These are phyloP conservation scores for Neurospora hispaniola DNA, from an alignment of 495 filamentous ascomycete genomes.

Conservation along the genomic window DNA sequence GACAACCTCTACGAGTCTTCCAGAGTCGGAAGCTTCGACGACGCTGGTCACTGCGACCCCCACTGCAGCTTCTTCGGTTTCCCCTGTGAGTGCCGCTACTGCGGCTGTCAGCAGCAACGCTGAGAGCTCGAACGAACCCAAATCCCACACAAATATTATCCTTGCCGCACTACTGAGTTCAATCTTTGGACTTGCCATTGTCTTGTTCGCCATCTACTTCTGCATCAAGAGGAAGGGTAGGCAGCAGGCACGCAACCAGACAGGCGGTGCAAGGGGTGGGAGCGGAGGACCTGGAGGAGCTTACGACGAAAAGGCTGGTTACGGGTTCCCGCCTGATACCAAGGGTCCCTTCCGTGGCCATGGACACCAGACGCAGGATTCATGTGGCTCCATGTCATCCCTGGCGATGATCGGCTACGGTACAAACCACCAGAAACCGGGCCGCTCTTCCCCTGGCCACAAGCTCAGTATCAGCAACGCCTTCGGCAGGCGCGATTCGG, in stretches of 20 bases:
- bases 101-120: constrained; percentile 10
- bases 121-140: constrained; percentile 1
- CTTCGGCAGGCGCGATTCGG: constrained; percentile 30
- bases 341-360: constrained; percentile 37
- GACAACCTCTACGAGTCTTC: constrained; percentile 6
- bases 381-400: constrained; percentile 41
- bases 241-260: constrained; percentile 37
- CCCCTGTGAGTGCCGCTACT: not conserved
- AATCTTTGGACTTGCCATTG: constrained; percentile 56
- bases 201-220: constrained; percentile 60
- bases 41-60: constrained; percentile 22
- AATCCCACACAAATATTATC: constrained; percentile 33
- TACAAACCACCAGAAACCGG: constrained; percentile 29
- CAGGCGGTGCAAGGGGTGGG: constrained; percentile 37
- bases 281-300: constrained; percentile 42
- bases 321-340: constrained; percentile 45
- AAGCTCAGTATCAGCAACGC: constrained; percentile 39
- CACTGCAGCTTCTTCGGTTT: not conserved
- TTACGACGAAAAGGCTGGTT: constrained; percentile 37
- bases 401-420: constrained; percentile 47
- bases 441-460: constrained; percentile 25
- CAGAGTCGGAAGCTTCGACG: constrained; percentile 24
- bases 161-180: constrained; percentile 73
- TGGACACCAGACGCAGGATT: constrained; percentile 36
- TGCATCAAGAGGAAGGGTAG: constrained; percentile 50